Base-by-base conservation (phyloP, 148 eudicot genomes). In the Nepenthes mirabilis region DNA sequence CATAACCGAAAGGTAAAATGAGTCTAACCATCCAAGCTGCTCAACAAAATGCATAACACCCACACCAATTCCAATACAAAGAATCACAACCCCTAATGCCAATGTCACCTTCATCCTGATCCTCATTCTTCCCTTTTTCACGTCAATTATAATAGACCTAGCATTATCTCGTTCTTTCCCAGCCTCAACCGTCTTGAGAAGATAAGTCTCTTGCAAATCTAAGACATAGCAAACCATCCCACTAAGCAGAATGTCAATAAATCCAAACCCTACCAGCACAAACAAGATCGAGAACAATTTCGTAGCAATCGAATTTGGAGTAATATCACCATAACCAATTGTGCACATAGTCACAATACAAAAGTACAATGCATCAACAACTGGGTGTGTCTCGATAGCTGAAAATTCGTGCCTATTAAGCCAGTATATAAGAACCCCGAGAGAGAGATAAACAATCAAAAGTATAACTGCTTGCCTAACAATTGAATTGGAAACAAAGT, bases 291-390 rank as follows among this genome's bases (percentile, higher is more conserved):
- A 86, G 36, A 93, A 93, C 74, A 88, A 48, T 70, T 93, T 93
- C 1, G 98, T 82, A 0, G 80, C 61, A 2, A 86, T 67, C 34
- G 83, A 78, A 71, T 66, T 77, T n/a, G 98, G 98, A 2, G 91
- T 88, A n/a, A 93, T 93, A 68, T 93, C 98, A 47, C 98, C 98
- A 66, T 93, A 88, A 7, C 98, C 98, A 69, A 93, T 93, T 5
- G 98, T 93, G 68, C 98, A 93, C 98, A 93, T 88, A 34, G 98
- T 93, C 60, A 93, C 98, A 64, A 93, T 86, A 52, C 96, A 88
- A 62, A 93, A 93, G 66, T 93, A 93, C 65, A 93, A 70, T 54
- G 95, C 98, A 82, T 93, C 98, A 53, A 93, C 96, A 9, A 93
- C 84, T 2, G 95, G 94, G 60, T 85, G 79, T 1, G 98, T 93